A percentile compares a stretch with the other conserved stretches of the same genome.
These are phyloP conservation scores for Kuraishia borneana DNA, from an alignment of 805 yeast species.

Conservation along the genomic window DNA sequence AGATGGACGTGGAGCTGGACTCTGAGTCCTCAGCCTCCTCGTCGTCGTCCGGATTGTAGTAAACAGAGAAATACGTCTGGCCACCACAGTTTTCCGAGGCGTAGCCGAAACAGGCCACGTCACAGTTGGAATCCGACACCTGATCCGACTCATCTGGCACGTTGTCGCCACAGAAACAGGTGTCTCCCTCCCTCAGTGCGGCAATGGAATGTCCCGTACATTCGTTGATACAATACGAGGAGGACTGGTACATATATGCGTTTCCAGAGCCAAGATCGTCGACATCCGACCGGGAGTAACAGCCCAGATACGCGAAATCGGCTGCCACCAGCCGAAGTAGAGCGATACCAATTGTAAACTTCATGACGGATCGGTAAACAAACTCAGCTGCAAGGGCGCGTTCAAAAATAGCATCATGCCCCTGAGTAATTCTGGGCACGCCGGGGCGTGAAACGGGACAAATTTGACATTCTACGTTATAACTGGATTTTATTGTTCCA, in stretches of 20 bases:
- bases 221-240: slow-evolving; percentile 41
- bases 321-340: background rate
- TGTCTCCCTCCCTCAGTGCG: slow-evolving; percentile 38
- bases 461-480: no score
- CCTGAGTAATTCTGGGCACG: no score
- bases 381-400: no score
- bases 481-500: no score
- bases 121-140: slow-evolving; percentile 27
- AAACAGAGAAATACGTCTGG: slow-evolving; percentile 35
- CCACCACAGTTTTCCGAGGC: slow-evolving; percentile 55
- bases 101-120: slow-evolving; percentile 46
- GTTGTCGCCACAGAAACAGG: slow-evolving; percentile 58
- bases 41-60: slow-evolving; percentile 19
- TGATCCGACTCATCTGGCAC: slow-evolving; percentile 18
- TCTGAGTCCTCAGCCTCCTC: slow-evolving; percentile 2
- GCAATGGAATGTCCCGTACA: slow-evolving; percentile 39
- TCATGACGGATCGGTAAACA: no score
- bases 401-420: no score
- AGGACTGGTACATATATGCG: slow-evolving; percentile 46
- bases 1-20: slow-evolving; percentile 18
- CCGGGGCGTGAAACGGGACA: no score
- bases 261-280: slow-evolving; percentile 27
- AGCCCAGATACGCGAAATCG: slow-evolving; percentile 11
- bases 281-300: slow-evolving; percentile 17
- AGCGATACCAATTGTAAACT: no score